Conservation (phyloP, 2,329 filamentous ascomycete species). For the Diplodia sapinea region DNA sequence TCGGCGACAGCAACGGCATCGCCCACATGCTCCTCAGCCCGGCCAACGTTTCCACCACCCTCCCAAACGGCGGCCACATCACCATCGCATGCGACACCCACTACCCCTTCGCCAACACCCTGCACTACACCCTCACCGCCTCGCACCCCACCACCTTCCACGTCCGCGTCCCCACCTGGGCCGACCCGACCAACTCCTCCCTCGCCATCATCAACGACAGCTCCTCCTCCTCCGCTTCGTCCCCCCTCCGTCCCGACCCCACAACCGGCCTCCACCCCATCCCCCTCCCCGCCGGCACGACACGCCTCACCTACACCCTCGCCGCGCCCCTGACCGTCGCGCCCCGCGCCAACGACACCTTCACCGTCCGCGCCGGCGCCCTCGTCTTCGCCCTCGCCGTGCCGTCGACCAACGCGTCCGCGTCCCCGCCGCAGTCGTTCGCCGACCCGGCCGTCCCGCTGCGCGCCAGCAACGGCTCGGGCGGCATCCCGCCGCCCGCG, state of each 20-base stretch:
- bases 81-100: conserved; percentile 55
- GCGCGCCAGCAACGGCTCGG: not conserved
- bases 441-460: conserved; percentile 6
- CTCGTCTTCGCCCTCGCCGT: conserved; percentile 48
- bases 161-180: conserved; percentile 56
- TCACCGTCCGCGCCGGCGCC: conserved; percentile 46
- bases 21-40: conserved; percentile 60
- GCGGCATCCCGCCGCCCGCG: conserved; percentile 35
- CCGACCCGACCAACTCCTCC: conserved; percentile 34
- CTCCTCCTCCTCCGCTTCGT: conserved; percentile 33
- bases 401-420: conserved; percentile 35
- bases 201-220: conserved; percentile 28
- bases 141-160: conserved; percentile 50
- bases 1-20: conserved; percentile 53
- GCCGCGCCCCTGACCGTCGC: conserved; percentile 36
- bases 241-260: conserved; percentile 45
- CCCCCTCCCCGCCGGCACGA: conserved; percentile 43
- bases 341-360: conserved; percentile 46
- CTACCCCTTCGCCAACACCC: conserved; percentile 55
- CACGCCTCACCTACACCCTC: conserved; percentile 45
- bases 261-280: conserved; percentile 49
- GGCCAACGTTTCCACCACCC: conserved; percentile 48
- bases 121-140: conserved; percentile 51
- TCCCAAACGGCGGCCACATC: conserved; percentile 43
- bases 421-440: conserved; percentile 33